Conservation (phyloP, 345 rosid genomes). For the Moricandia arvensis region DNA sequence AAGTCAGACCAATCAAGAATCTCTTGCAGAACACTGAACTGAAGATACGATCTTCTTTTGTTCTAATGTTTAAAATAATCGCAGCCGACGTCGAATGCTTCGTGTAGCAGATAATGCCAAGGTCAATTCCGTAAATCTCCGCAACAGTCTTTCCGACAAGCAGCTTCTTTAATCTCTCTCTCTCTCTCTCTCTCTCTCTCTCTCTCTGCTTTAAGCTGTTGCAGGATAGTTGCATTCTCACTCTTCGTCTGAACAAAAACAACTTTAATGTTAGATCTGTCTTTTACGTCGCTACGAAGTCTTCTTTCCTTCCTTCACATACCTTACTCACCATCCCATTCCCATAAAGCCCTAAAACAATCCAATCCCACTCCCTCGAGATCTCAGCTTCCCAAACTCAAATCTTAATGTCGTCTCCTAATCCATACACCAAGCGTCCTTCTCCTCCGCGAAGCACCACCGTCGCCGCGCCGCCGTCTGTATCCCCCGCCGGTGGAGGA, state of each 20-base stretch:
- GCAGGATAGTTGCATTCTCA: not conserved
- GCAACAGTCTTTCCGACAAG: not conserved
- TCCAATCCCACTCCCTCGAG: not conserved
- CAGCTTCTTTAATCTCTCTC: not conserved
- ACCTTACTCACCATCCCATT: conserved; percentile 23
- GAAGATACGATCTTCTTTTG: not conserved
- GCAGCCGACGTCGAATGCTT: too few species aligned
- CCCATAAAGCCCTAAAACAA: not conserved
- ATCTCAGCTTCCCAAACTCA: not conserved
- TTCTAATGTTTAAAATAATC: not conserved
- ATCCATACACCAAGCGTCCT: conserved; percentile 30
- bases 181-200: not conserved
- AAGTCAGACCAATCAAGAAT: not conserved
- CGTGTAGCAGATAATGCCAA: not conserved
- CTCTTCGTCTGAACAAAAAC: not conserved
- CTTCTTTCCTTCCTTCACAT: conserved; percentile 49
- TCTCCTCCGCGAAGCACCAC: not conserved
- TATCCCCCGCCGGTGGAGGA: conserved; percentile 12
- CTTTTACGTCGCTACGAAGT: conserved; percentile 67
- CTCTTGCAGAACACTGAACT: not conserved
- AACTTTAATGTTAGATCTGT: conserved; percentile 34
- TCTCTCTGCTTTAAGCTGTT: not conserved
- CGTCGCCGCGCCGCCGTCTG: conserved; percentile 19
- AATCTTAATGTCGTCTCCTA: conserved; percentile 45
- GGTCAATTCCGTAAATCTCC: not conserved